phyloP scores from a whole-genome alignment of 2,329 filamentous ascomycete genomes.

The Alternaria novae-zelandiae region DNA sequence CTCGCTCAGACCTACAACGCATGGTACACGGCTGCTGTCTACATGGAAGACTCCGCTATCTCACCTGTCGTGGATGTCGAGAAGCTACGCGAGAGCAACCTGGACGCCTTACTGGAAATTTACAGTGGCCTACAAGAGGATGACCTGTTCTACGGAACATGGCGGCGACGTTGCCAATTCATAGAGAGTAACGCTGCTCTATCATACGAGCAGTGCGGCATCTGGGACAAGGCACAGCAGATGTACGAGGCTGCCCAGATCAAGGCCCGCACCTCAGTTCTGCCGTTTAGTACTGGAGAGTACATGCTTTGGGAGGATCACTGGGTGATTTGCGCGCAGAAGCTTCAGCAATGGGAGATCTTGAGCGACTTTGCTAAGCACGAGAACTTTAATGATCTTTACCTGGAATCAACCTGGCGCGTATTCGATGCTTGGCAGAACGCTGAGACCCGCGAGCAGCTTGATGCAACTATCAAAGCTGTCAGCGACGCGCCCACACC shows the following conservation, averaged over 20 bases:
- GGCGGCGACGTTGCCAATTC: slow-evolving; percentile 93
- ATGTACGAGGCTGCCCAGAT: slow-evolving; percentile 97
- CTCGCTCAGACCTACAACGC: slow-evolving; percentile 91
- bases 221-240: slow-evolving; percentile 98
- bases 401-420: slow-evolving; percentile 94
- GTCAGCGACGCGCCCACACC: slow-evolving; percentile 97
- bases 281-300: slow-evolving; percentile 94
- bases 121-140: slow-evolving; percentile 92
- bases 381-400: slow-evolving; percentile 95
- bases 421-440: slow-evolving; percentile 95
- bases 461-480: slow-evolving; percentile 93
- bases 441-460: slow-evolving; percentile 81
- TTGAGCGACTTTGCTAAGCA: slow-evolving; percentile 97
- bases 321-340: slow-evolving; percentile 96
- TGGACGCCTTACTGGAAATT: slow-evolving; percentile 93
- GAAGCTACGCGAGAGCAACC: slow-evolving; percentile 86
- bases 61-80: slow-evolving; percentile 83
- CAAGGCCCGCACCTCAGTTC: slow-evolving; percentile 93
- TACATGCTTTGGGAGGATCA: slow-evolving; percentile 99
- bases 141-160: slow-evolving; percentile 96
- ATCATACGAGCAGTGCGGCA: slow-evolving; percentile 97
- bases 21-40: slow-evolving; percentile 93
- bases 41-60: slow-evolving; percentile 88
- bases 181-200: slow-evolving; percentile 96
- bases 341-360: slow-evolving; percentile 99